These are phyloP conservation scores for Arabidopsis hybrid DNA, from an alignment of 441 rosid species.

Conservation along the genomic window DNA sequence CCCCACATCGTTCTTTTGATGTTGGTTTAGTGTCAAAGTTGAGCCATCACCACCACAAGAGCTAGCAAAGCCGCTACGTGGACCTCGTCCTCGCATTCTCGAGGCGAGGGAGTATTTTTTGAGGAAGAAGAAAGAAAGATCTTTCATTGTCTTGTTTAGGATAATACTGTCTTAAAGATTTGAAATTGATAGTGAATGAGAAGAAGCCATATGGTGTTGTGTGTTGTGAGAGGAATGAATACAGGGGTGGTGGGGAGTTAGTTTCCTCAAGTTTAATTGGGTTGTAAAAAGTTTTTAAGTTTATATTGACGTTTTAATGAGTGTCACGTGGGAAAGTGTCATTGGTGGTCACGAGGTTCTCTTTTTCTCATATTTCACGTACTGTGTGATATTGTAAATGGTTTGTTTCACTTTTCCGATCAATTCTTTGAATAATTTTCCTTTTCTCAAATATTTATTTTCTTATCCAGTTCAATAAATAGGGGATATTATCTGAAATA, in stretches of 20 bases:
- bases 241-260: conserved; percentile 33
- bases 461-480: not conserved
- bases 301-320: conserved; percentile 35
- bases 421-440: not conserved
- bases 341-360: conserved; percentile 47
- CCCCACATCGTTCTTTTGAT: conserved; percentile 33
- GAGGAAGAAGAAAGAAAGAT: conserved; percentile 66
- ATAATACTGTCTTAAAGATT: conserved; percentile 20
- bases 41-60: conserved; percentile 71
- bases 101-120: conserved; percentile 63
- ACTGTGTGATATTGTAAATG: conserved; percentile 18
- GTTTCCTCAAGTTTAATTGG: conserved; percentile 31
- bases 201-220: conserved; percentile 32
- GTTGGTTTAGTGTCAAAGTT: conserved; percentile 73
- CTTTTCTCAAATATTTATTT: not conserved
- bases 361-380: conserved; percentile 29
- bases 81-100: conserved; percentile 64
- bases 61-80: conserved; percentile 51
- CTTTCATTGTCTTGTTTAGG: conserved; percentile 55
- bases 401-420: not conserved
- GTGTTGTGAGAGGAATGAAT: conserved; percentile 43
- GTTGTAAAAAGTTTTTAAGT: conserved; percentile 1
- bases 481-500: conserved; percentile 11
- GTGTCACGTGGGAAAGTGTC: conserved; percentile 43
- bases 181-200: conserved; percentile 17